These are phyloP conservation scores for Termitomyces sp. DNA, from an alignment of 768 basidiomycete genomes.

Conservation along the genomic window DNA sequence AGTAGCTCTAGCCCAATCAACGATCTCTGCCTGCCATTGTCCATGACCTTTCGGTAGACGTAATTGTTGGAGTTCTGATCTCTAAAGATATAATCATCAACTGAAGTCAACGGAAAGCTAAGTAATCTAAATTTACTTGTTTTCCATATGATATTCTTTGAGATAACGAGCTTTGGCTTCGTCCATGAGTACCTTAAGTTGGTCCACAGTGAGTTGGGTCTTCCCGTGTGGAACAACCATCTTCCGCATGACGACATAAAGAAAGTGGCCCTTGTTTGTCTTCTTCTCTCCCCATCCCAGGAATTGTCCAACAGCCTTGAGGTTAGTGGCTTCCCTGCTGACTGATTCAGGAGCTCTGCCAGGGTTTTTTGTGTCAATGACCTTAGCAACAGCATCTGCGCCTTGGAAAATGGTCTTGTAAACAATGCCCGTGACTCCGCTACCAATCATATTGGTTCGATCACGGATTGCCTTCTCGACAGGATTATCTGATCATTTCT, in stretches of 20 bases:
- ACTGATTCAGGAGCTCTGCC: not conserved
- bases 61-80: not conserved
- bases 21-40: slow-evolving; percentile 6
- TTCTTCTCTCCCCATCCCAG: slow-evolving; percentile 6
- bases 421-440: not conserved
- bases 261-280: not conserved
- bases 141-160: not conserved
- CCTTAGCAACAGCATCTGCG: not conserved
- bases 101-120: not conserved
- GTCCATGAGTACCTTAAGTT: not conserved
- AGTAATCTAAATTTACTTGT: not conserved
- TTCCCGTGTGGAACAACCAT: not conserved
- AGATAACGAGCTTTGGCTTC: not conserved
- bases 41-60: not conserved
- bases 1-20: not conserved
- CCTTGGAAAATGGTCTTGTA: not conserved
- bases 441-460: not conserved
- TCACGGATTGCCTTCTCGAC: not conserved
- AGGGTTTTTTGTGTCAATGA: not conserved
- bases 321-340: not conserved
- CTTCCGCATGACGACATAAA: slow-evolving; percentile 4
- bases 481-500: not conserved
- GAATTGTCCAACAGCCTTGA: not conserved
- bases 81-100: not conserved
- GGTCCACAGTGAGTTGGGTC: not conserved